Conservation (phyloP, 129 eudicot species). For the Sambucus nigra region DNA sequence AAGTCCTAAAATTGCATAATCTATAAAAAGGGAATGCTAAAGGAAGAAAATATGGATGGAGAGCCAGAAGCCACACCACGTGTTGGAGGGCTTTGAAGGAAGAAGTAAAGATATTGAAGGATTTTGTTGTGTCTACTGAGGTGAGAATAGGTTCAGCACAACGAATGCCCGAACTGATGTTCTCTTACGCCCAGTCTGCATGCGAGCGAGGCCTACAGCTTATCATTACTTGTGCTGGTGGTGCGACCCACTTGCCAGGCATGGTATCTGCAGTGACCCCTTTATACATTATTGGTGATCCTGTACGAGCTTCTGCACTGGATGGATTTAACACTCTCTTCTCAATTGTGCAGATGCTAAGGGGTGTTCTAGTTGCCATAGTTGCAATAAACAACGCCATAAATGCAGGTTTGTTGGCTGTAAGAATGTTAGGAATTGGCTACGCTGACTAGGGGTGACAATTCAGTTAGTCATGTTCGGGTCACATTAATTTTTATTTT, state of each 20-base stretch:
- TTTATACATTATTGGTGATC: slow-evolving; percentile 96
- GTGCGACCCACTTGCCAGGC: slow-evolving; percentile 99
- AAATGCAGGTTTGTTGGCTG: slow-evolving; percentile 44
- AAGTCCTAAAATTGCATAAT: too few relatives aligned
- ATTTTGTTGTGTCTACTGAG: slow-evolving; percentile 70
- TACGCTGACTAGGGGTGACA: too few relatives aligned
- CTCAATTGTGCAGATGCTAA: slow-evolving; percentile 93
- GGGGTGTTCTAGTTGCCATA: slow-evolving; percentile 51
- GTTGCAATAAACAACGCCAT: slow-evolving; percentile 52
- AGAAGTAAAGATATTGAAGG: slow-evolving; percentile 58
- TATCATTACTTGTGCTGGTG: slow-evolving; percentile 97
- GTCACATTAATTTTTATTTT: too few relatives aligned
- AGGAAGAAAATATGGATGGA: too few relatives aligned
- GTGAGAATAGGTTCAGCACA: slow-evolving; percentile 95
- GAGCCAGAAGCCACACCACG: slow-evolving; percentile 56
- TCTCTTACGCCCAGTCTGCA: slow-evolving; percentile 77
- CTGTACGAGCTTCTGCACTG: slow-evolving; percentile 83
- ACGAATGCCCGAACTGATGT: slow-evolving; percentile 87
- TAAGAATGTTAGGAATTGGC: slow-evolving; percentile 35
- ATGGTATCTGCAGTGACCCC: slow-evolving; percentile 98
- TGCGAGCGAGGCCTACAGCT: slow-evolving; percentile 80
- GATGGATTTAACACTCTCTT: slow-evolving; percentile 92
- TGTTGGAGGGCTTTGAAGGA: slow-evolving; percentile 99
- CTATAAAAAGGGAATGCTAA: too few relatives aligned
- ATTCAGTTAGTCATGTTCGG: too few relatives aligned